Percentiles rank a stretch among this genome's conserved stretches.
Conservation (phyloP, 1,284 basidiomycete species). For the Gomphus sp. region DNA sequence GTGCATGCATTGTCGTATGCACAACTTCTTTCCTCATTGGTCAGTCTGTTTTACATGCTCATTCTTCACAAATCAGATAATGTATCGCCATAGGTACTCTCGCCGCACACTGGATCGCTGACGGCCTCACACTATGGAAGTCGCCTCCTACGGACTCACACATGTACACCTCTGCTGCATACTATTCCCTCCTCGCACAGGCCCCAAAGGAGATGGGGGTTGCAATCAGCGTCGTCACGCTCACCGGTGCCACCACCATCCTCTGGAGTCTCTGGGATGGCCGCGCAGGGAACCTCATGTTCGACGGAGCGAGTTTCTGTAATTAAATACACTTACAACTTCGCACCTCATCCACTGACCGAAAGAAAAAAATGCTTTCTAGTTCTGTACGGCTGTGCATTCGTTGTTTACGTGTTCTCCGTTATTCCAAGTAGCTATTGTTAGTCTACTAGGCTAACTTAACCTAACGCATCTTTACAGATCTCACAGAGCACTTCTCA, state of each 20-base stretch:
- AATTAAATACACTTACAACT: conserved; percentile 20
- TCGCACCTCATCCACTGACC: background rate
- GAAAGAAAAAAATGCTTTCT: background rate
- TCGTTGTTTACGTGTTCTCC: conserved; percentile 59
- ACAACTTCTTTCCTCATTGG: conserved; percentile 75
- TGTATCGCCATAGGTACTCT: conserved; percentile 45
- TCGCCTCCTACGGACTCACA: conserved; percentile 68
- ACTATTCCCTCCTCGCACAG: conserved; percentile 67
- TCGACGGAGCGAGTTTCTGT: conserved; percentile 80
- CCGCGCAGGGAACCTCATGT: conserved; percentile 75
- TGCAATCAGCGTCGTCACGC: conserved; percentile 42
- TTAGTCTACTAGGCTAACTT: conserved; percentile 38
- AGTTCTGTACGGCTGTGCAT: conserved; percentile 67
- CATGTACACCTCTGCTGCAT: conserved; percentile 68
- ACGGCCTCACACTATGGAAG: conserved; percentile 78
- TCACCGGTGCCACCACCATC: conserved; percentile 53
- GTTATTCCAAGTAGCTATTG: conserved; percentile 62
- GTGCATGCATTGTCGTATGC: conserved; percentile 61
- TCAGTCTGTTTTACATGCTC: conserved; percentile 21
- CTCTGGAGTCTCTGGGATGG: conserved; percentile 70
- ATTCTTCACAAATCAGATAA: background rate
- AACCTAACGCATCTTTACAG: conserved; percentile 13
- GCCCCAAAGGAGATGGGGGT: conserved; percentile 47
- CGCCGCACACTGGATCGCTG: conserved; percentile 82
- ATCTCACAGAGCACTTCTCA: conserved; percentile 15